Percentiles rank a stretch among this genome's conserved stretches.
These are phyloP conservation scores for Pascua sp. DNA, from an alignment of 1,284 basidiomycete genomes.

Conservation along the genomic window DNA sequence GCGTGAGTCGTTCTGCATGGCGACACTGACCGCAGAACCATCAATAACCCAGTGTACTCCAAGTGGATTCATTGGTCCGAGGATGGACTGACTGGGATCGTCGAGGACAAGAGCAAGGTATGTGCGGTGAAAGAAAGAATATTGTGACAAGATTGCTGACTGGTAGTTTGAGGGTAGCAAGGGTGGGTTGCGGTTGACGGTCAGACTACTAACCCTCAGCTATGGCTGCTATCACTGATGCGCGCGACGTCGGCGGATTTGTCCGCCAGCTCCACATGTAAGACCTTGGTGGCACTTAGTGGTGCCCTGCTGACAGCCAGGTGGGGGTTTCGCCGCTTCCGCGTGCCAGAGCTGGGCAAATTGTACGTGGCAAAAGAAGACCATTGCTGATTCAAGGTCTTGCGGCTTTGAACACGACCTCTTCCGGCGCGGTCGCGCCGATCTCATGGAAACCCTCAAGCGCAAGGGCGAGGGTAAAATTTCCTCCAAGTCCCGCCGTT, in stretches of 20 bases:
- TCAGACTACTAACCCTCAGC: conserved; percentile 5
- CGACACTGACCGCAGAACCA: background rate
- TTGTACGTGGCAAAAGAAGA: background rate
- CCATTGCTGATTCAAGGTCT: conserved; percentile 7
- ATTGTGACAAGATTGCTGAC: background rate
- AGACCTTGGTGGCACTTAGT: background rate
- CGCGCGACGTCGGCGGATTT: conserved; percentile 14
- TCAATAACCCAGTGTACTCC: conserved; percentile 8
- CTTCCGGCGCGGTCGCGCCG: conserved; percentile 3
- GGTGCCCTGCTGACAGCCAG: conserved; percentile 1
- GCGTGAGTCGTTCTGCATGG: conserved; percentile 4
- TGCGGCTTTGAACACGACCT: conserved; percentile 7
- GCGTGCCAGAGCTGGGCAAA: background rate
- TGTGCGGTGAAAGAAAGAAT: background rate
- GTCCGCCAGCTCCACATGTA: conserved; percentile 21
- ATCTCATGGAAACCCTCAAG: conserved; percentile 8
- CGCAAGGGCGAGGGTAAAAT: conserved; percentile 12
- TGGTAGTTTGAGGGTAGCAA: conserved; percentile 11
- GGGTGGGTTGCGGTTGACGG: too few relatives aligned
- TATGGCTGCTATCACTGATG: conserved; percentile 16
- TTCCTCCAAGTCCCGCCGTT: too few relatives aligned
- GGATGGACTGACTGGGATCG: conserved; percentile 6
- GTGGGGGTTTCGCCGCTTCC: conserved; percentile 17
- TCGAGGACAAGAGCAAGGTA: conserved; percentile 10
- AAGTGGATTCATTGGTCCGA: conserved; percentile 9